These are phyloP conservation scores for Plasmopara halstedii DNA, from an alignment of 352 stramenopile species.

Conservation along the genomic window DNA sequence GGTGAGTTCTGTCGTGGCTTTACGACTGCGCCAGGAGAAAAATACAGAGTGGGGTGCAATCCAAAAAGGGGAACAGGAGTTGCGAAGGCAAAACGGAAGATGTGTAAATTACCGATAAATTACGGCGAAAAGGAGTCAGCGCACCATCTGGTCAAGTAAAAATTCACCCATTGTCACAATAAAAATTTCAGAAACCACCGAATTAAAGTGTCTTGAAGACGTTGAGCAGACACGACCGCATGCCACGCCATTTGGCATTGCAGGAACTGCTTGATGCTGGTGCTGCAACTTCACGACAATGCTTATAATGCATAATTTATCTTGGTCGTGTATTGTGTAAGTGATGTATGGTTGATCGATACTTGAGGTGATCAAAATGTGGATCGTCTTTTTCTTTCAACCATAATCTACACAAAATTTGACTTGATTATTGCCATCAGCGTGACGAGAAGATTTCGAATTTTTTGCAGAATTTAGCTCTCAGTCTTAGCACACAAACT, in stretches of 20 bases:
- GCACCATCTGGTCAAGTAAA: conserved; percentile 12
- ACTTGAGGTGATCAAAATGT: background rate
- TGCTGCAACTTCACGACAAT: background rate
- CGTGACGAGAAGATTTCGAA: background rate
- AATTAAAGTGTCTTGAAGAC: too few species aligned
- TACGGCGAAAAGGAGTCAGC: conserved; percentile 20
- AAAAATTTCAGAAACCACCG: conserved; percentile 20
- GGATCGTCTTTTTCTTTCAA: background rate
- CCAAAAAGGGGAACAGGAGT: conserved; percentile 3
- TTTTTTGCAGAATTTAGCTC: too few species aligned
- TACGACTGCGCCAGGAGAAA: conserved; percentile 23
- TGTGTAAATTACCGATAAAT: conserved; percentile 23
- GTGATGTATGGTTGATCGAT: background rate
- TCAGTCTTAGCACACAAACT: too few species aligned
- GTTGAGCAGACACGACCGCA: too few species aligned
- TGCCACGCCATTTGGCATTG: background rate
- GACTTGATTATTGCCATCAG: background rate
- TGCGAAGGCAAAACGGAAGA: conserved; percentile 11
- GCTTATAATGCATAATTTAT: background rate
- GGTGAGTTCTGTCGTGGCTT: conserved; percentile 18
- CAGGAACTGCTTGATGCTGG: background rate
- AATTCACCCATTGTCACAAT: conserved; percentile 19
- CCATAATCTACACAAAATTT: background rate
- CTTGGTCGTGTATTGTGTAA: background rate
- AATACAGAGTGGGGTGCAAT: conserved; percentile 27